Conservation (phyloP, 2,329 filamentous ascomycete species). For the Fusarium keratoplasticum region DNA sequence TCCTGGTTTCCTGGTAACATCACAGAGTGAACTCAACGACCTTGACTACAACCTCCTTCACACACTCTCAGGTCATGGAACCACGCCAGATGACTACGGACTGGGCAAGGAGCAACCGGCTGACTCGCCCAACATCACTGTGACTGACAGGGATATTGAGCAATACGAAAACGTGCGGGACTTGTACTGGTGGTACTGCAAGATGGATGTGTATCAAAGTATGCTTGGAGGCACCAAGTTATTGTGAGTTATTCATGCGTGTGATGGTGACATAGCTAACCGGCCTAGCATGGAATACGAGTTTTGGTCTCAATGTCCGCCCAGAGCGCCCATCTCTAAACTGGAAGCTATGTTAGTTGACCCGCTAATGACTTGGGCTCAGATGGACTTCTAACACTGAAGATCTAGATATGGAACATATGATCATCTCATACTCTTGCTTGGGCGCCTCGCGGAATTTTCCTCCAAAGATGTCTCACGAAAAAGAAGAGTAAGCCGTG, state of each 20-base stretch:
- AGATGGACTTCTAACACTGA: slow-evolving; percentile 39
- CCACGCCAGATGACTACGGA: slow-evolving; percentile 54
- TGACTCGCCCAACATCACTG: slow-evolving; percentile 33
- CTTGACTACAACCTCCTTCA: slow-evolving; percentile 57
- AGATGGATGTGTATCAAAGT: slow-evolving; percentile 93
- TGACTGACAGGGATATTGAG: slow-evolving; percentile 75
- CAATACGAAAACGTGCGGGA: slow-evolving; percentile 86
- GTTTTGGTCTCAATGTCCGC: slow-evolving; percentile 87
- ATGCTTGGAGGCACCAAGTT: slow-evolving; percentile 86
- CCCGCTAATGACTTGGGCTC: too few species aligned
- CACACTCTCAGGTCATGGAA: slow-evolving; percentile 54
- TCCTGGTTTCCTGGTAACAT: slow-evolving; percentile 35
- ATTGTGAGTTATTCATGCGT: slow-evolving; percentile 71
- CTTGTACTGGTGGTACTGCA: slow-evolving; percentile 95
- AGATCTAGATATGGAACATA: slow-evolving; percentile 81
- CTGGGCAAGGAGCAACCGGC: slow-evolving; percentile 46
- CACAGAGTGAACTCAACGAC: slow-evolving; percentile 47
- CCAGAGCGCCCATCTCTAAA: slow-evolving; percentile 81
- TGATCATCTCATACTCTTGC: slow-evolving; percentile 85
- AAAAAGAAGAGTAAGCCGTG: slow-evolving; percentile 73
- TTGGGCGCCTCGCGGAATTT: slow-evolving; percentile 85
- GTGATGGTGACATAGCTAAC: slow-evolving; percentile 31
- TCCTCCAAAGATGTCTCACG: slow-evolving; percentile 79
- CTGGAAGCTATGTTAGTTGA: slow-evolving; percentile 75
- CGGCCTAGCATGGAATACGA: slow-evolving; percentile 77